These are phyloP conservation scores for Symbiodinium pilosum DNA, from an alignment of 73 alveolate genomes.

Conservation along the genomic window DNA sequence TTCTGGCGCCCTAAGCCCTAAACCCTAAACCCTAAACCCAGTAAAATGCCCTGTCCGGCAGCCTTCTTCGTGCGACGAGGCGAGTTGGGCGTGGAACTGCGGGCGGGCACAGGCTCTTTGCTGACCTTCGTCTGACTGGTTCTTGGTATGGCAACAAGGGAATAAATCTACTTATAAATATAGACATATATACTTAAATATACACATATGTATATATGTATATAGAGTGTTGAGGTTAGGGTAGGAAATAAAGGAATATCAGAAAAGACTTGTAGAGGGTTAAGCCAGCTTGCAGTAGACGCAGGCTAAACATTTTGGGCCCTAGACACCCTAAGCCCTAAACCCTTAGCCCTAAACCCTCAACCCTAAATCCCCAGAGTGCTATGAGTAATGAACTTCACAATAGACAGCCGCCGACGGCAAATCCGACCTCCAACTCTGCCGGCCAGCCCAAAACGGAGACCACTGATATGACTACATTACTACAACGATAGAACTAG, in stretches of 20 bases:
- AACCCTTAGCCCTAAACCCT: not conserved
- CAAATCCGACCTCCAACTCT: too few relatives aligned
- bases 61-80: not conserved
- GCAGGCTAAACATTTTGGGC: not conserved
- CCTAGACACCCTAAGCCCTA: not conserved
- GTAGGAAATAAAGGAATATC: too few relatives aligned
- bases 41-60: not conserved
- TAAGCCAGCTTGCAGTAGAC: not conserved
- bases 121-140: not conserved
- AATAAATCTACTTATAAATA: not conserved
- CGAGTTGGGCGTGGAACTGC: not conserved
- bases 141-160: too few relatives aligned
- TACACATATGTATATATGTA: not conserved
- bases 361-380: too few relatives aligned
- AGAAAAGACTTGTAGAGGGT: not conserved
- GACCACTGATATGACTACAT: too few relatives aligned
- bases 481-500: too few relatives aligned
- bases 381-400: too few relatives aligned
- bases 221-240: too few relatives aligned
- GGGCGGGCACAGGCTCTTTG: slow-evolving; percentile 1
- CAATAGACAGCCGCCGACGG: too few relatives aligned
- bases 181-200: too few relatives aligned
- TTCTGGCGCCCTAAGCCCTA: too few relatives aligned
- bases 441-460: too few relatives aligned
- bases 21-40: not conserved